These are phyloP conservation scores for Combretum micranthum DNA, from an alignment of 345 rosid species.

Conservation along the genomic window DNA sequence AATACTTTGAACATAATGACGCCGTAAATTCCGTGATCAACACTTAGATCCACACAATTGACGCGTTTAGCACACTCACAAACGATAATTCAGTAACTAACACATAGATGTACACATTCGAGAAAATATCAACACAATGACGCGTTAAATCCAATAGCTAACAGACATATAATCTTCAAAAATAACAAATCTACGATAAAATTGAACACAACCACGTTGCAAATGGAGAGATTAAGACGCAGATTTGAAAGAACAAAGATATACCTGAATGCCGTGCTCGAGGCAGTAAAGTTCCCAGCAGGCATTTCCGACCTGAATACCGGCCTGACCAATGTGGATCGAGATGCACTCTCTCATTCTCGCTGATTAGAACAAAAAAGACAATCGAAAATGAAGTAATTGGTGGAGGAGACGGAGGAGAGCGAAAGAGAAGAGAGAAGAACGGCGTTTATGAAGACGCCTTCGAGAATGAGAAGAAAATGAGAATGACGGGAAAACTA, in stretches of 20 bases:
- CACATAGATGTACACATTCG: no score
- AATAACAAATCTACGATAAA: neutral
- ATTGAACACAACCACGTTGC: neutral
- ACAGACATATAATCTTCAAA: no score
- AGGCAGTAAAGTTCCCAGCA: slow-evolving; percentile 58
- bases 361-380: no score
- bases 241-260: neutral
- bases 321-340: slow-evolving; percentile 54
- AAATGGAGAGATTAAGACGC: no score
- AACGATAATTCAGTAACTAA: no score
- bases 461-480: slow-evolving; percentile 1
- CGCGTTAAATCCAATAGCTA: no score
- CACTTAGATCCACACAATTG: no score
- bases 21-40: no score
- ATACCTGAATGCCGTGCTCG: slow-evolving; percentile 48
- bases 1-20: no score
- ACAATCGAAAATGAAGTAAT: neutral
- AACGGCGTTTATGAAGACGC: slow-evolving; percentile 57
- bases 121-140: no score
- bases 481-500: no score
- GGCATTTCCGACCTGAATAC: slow-evolving; percentile 55
- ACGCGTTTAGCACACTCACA: no score
- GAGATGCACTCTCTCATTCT: slow-evolving; percentile 55
- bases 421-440: neutral
- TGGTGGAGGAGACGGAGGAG: neutral